phyloP scores from a whole-genome alignment of 257 asterid genomes.

The Przewalskia tangutica region DNA sequence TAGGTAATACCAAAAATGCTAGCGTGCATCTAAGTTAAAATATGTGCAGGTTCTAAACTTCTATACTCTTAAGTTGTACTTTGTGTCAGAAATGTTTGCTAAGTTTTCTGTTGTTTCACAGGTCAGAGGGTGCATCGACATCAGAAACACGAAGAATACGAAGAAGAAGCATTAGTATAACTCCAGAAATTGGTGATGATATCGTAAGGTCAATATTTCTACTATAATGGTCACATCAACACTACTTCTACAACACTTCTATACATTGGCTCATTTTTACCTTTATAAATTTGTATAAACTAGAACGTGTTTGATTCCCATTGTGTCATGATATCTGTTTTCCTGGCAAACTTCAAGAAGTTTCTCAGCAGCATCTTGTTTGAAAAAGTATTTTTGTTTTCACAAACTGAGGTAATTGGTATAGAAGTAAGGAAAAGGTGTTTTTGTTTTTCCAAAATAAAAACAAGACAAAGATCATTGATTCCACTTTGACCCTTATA shows the following conservation, averaged over 20 bases:
- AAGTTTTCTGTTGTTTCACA: constrained; percentile 18
- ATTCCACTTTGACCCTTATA: background rate
- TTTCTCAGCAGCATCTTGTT: background rate
- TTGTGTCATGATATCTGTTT: background rate
- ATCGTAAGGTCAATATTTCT: constrained; percentile 67
- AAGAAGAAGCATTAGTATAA: constrained; percentile 91
- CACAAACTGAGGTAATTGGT: background rate
- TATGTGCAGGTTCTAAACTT: background rate
- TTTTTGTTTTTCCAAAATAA: background rate
- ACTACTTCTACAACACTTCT: background rate
- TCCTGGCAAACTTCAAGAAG: background rate
- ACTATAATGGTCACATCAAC: background rate
- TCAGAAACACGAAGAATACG: constrained; percentile 69
- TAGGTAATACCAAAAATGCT: background rate
- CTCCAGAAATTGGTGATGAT: constrained; percentile 96
- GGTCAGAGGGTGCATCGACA: constrained; percentile 82
- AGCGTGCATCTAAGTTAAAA: background rate
- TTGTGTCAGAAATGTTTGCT: background rate
- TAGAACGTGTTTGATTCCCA: background rate
- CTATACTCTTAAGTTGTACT: background rate
- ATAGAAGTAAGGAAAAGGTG: background rate
- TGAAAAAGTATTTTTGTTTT: background rate
- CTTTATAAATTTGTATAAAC: background rate
- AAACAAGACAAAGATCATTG: background rate
- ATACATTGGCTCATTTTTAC: background rate